These are phyloP conservation scores for Sporisorium graminicola DNA, from an alignment of 1,284 basidiomycete genomes.

Conservation along the genomic window DNA sequence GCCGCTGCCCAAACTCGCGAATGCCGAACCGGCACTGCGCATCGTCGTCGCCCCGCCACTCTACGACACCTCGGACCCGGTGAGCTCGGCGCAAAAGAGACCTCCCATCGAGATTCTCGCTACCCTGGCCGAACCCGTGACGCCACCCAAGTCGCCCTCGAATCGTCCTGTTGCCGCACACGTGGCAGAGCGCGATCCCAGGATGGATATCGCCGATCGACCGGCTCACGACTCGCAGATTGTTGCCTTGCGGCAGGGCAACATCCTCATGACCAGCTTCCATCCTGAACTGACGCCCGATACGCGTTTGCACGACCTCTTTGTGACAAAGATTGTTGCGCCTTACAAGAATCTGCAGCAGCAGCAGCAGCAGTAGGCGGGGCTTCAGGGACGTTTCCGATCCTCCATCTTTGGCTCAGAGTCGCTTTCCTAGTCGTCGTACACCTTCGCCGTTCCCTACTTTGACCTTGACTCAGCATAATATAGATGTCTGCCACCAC, in stretches of 20 bases:
- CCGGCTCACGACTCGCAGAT: slow-evolving; percentile 73
- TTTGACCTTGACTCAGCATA: neutral
- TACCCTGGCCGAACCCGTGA: slow-evolving; percentile 75
- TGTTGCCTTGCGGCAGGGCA: slow-evolving; percentile 88
- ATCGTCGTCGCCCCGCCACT: slow-evolving; percentile 57
- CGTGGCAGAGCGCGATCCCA: slow-evolving; percentile 19
- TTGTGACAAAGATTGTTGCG: slow-evolving; percentile 72
- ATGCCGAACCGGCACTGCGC: slow-evolving; percentile 22
- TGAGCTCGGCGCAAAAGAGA: slow-evolving; percentile 27
- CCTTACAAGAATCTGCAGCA: slow-evolving; percentile 26
- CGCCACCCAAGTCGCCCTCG: slow-evolving; percentile 70
- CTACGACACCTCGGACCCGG: slow-evolving; percentile 34
- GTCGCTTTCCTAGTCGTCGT: neutral
- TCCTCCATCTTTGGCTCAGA: neutral
- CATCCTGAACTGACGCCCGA: slow-evolving; percentile 94
- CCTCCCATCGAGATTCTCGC: slow-evolving; percentile 76
- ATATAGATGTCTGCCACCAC: neutral
- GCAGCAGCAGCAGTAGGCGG: neutral
- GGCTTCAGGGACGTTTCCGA: neutral
- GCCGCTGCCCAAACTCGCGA: slow-evolving; percentile 17
- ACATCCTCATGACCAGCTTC: slow-evolving; percentile 88
- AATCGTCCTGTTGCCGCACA: slow-evolving; percentile 28
- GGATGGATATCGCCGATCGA: slow-evolving; percentile 35
- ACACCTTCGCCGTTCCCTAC: neutral
- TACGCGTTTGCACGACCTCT: slow-evolving; percentile 88